A percentile compares a stretch with the other conserved stretches of the same genome.
These are phyloP conservation scores for Epichloe brachyelytri DNA, from an alignment of 2,329 filamentous ascomycete species.

Conservation along the genomic window DNA sequence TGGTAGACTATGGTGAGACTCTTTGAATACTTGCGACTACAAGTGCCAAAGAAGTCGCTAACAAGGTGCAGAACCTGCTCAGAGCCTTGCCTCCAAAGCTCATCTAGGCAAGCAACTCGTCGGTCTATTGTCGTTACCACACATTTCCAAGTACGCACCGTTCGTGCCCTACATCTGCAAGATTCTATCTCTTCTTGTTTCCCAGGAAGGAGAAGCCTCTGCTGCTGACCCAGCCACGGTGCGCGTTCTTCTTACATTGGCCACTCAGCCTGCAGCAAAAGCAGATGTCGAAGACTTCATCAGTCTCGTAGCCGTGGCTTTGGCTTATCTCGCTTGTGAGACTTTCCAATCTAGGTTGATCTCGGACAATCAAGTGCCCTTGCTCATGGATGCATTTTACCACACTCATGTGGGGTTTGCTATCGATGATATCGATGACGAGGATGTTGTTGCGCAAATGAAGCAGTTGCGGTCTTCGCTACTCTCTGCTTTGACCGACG, in stretches of 20 bases:
- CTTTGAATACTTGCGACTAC: background rate
- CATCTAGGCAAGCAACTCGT: slow-evolving; percentile 37
- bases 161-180: slow-evolving; percentile 43
- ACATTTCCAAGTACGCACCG: slow-evolving; percentile 25
- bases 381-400: slow-evolving; percentile 36
- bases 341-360: slow-evolving; percentile 38
- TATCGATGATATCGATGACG: slow-evolving; percentile 27
- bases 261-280: slow-evolving; percentile 24
- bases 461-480: slow-evolving; percentile 36
- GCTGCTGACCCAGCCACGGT: slow-evolving; percentile 34
- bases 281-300: slow-evolving; percentile 43
- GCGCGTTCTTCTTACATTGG: slow-evolving; percentile 35
- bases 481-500: slow-evolving; percentile 36
- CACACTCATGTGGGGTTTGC: slow-evolving; percentile 32
- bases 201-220: slow-evolving; percentile 35
- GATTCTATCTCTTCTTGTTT: slow-evolving; percentile 39
- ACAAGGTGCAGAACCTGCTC: slow-evolving; percentile 37
- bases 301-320: slow-evolving; percentile 35
- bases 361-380: slow-evolving; percentile 21
- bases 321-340: slow-evolving; percentile 42
- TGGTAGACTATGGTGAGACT: slow-evolving; percentile 47
- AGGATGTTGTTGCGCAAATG: slow-evolving; percentile 30
- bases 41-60: background rate
- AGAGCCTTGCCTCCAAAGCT: slow-evolving; percentile 39
- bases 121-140: slow-evolving; percentile 33